Base-by-base conservation (phyloP, 2,329 filamentous ascomycete species). In the Pseudocercospora fijiensis region DNA sequence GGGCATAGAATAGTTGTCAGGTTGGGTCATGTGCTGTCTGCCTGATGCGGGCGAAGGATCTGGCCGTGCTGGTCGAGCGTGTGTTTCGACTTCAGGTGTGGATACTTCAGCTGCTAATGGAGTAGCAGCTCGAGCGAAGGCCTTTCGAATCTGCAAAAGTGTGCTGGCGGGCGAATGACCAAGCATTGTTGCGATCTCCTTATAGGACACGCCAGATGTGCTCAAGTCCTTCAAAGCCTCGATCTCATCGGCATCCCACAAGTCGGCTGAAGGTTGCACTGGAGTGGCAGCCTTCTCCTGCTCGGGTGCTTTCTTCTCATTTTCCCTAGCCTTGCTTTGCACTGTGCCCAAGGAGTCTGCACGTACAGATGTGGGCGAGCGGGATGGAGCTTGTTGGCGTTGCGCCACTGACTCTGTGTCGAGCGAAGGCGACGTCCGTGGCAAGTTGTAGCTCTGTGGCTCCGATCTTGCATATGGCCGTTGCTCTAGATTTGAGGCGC, bases 141-240 rank as follows among this genome's bases (percentile, higher is more conserved):
- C 30, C 18, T 56, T 56, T 22, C 28, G 53, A 16, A 41, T 22
- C 53, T 56, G 53, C n/a, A n/a, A 8, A 20, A 56, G 27, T 20
- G 53, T 56, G 22, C 53, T 56, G 30, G 27, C 28, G 33, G 53
- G 53, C 28, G 53, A 56, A 26, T 56, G 53, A 10, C 28, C 53
- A 18, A 56, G 53, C 53, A 56, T 56, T n/a, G 28, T 9, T 41
- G 53, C 53, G 41, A 56, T 33, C 53, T 41, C 53, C 22, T 56
- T 56, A 10, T 56, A 33, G n/a, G 30, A 56, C 30, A 56, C 16
- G n/a, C 53, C 53, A 18, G 7, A 6, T 22, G 7, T 56, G 28
- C 53, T 56, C 28, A 56, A 26, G 22, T 56, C 28, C 53, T 56
- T 56, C 53, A 41, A n/a, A 41, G 28, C 10, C 28, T 56, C 53